Conservation (phyloP, 805 yeast genomes). For the Candida pseudofarinosa region DNA sequence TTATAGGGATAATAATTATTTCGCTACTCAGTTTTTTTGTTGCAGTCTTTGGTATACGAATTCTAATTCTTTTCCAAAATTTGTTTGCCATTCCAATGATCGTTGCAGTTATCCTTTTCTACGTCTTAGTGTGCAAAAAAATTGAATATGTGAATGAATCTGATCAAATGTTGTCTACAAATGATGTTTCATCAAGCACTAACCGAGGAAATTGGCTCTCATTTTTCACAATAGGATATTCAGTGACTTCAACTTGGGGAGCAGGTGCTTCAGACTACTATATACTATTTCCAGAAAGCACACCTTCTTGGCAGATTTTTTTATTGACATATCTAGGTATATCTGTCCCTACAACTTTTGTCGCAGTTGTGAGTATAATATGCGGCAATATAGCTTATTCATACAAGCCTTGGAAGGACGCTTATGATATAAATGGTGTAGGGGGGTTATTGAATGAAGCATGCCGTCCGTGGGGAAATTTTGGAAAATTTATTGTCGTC, state of each 20-base stretch:
- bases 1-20: conserved; percentile 29
- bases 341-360: conserved; percentile 31
- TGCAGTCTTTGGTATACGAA: conserved; percentile 30
- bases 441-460: conserved; percentile 30
- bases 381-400: conserved; percentile 31
- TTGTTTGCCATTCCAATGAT: conserved; percentile 26
- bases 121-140: conserved; percentile 27
- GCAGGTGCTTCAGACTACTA: conserved; percentile 33
- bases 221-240: conserved; percentile 32
- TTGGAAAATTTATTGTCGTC: conserved; percentile 31
- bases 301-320: conserved; percentile 22
- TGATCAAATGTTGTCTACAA: conserved; percentile 16
- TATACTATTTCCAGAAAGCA: conserved; percentile 27
- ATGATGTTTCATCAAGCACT: conserved; percentile 13
- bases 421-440: conserved; percentile 24
- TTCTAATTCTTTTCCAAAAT: conserved; percentile 26
- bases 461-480: conserved; percentile 33
- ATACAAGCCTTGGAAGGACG: conserved; percentile 28
- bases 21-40: conserved; percentile 23
- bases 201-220: conserved; percentile 30
- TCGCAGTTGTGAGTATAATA: conserved; percentile 25
- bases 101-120: conserved; percentile 25
- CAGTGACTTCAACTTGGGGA: conserved; percentile 36
- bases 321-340: conserved; percentile 24
- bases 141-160: conserved; percentile 14